Evolutionary conservation across 2,329 filamentous ascomycete genomes (phyloP).

Genomic region (Chrysoporthe puriensis): DNA sequence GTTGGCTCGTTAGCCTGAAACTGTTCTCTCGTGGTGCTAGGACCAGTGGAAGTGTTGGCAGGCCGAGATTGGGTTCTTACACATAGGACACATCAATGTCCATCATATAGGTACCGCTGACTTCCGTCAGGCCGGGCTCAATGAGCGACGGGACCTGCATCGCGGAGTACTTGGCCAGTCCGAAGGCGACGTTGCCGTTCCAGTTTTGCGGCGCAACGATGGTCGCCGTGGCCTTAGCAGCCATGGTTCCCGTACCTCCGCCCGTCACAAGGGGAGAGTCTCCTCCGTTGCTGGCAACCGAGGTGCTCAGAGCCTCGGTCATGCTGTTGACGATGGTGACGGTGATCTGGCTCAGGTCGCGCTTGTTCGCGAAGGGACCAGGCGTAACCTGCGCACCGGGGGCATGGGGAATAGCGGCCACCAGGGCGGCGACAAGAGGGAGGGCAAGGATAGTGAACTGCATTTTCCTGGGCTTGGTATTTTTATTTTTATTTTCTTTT

Average conservation of each 20-base stretch:
- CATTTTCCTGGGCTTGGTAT: background rate
- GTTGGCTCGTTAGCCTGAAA: background rate
- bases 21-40: background rate
- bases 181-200: constrained; percentile 25
- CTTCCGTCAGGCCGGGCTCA: constrained; percentile 19
- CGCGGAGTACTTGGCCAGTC: constrained; percentile 5
- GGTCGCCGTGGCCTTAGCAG: constrained; percentile 9
- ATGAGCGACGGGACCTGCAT: constrained; percentile 19
- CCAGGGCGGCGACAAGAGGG: constrained; percentile 18
- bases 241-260: constrained; percentile 2
- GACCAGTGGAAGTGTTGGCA: background rate
- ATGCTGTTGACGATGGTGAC: constrained; percentile 27
- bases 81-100: constrained; percentile 28
- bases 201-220: constrained; percentile 25
- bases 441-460: constrained; percentile 13
- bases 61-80: constrained; percentile 5
- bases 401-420: constrained; percentile 17
- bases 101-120: constrained; percentile 9
- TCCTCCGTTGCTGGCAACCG: constrained; percentile 20
- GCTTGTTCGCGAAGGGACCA: constrained; percentile 6
- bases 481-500: too few relatives aligned
- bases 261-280: constrained; percentile 3
- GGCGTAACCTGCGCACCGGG: constrained; percentile 18
- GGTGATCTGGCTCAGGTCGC: constrained; percentile 17
- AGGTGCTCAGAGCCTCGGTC: constrained; percentile 19